Base-by-base conservation (phyloP, 2,329 filamentous ascomycete species). In the Pseudogymnoascus pannorum region DNA sequence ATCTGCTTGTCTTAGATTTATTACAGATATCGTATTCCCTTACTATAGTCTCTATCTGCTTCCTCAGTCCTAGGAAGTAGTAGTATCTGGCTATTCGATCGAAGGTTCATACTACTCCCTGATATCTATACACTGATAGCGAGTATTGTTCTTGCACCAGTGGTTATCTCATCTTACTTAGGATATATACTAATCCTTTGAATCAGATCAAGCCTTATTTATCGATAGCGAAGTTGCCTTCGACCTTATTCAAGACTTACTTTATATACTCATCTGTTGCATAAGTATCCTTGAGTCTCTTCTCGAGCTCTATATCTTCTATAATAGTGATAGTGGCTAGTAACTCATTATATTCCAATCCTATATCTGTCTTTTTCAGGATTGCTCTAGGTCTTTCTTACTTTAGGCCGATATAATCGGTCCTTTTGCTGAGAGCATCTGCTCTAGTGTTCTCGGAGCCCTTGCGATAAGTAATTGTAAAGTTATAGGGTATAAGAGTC, bases 401-500 rank as follows among this genome's bases (percentile, higher is more conserved):
- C 12, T 35, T 35, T n/a, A n/a, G 33, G 33, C 33, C n/a, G n/a
- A 35, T 35, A n/a, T 35, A 35, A 14, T 35, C n/a, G n/a, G 33
- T 35, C 4, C 8, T 4, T 35, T 5, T 35, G n/a, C 33, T 35
- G n/a, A 35, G 33, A 35, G 33, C 14, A 2, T 35, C 12, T 35
- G 3, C 33, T 35, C 12, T n/a, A 14, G 4, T n/a, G 6, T 35
- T 35, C 33, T 35, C 5, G n/a, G 33, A 35, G 12, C 42, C 14
- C 24, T 51, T 29, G 4, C 58, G 11, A 57, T 64, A 68, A n/a
- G 16, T 33, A 22, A 70, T 70, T 33, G 58, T 51, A 40, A 69
- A 70, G 24, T 68, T 54, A 60, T 63, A 70, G 18, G 35, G 14
- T 5, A 62, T 60, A 12, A 71, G 60, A 12, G 62, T 59, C 62